Evolutionary conservation across 768 basidiomycete genomes (phyloP).

Genomic region (Omphalotus guepiniiformis): DNA sequence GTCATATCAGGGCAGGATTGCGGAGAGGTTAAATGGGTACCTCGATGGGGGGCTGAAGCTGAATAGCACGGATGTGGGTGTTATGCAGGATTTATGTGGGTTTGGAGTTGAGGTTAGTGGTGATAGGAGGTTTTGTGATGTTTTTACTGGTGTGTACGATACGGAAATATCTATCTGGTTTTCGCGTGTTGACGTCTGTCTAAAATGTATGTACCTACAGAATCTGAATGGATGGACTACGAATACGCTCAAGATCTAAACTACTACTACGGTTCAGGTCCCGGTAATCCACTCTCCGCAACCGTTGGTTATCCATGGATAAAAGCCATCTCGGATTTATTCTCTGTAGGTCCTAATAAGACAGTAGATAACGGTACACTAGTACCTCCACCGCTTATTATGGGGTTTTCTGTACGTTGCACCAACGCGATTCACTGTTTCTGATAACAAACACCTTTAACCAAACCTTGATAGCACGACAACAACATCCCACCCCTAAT

Average conservation of each 20-base stretch:
- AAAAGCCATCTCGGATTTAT: constrained; percentile 33
- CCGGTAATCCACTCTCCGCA: constrained; percentile 38
- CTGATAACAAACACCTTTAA: not conserved
- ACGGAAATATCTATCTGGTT: not conserved
- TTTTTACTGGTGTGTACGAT: constrained; percentile 27
- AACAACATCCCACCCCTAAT: constrained; percentile 40
- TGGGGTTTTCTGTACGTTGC: constrained; percentile 36
- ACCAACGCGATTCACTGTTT: not conserved
- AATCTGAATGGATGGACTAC: constrained; percentile 38
- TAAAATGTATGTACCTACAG: no score
- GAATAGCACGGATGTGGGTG: constrained; percentile 30
- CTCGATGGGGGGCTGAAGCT: constrained; percentile 29
- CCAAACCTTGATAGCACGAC: constrained; percentile 29
- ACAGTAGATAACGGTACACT: constrained; percentile 22
- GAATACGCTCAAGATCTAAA: constrained; percentile 43
- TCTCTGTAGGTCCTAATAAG: constrained; percentile 26
- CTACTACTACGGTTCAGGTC: constrained; percentile 45
- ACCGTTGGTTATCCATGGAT: constrained; percentile 37
- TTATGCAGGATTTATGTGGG: constrained; percentile 43
- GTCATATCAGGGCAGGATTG: constrained; percentile 29
- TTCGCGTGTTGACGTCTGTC: not conserved
- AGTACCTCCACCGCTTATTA: constrained; percentile 34
- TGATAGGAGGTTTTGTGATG: constrained; percentile 36
- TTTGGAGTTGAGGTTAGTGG: constrained; percentile 34
- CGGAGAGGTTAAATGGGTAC: constrained; percentile 30